phyloP scores from a whole-genome alignment of 441 rosid genomes.

The Gossypium davidsonii region DNA sequence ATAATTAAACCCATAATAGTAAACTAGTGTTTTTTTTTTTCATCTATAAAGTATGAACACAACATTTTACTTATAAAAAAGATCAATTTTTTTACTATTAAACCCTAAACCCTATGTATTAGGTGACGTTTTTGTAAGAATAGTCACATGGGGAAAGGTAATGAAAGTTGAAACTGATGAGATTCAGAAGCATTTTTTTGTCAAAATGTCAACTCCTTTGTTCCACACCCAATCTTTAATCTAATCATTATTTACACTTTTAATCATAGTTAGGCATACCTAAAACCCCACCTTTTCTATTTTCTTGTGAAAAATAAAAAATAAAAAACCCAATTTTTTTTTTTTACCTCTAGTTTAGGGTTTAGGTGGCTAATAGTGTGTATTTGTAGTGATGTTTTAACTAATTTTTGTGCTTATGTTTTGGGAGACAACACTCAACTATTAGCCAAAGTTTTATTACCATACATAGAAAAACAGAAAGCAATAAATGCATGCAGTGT shows the following conservation, averaged over 20 bases:
- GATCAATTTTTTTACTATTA: too few relatives aligned
- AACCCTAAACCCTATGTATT: not conserved
- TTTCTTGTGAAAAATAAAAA: too few relatives aligned
- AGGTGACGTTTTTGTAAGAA: not conserved
- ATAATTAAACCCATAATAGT: too few relatives aligned
- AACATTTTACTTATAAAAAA: too few relatives aligned
- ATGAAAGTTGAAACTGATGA: not conserved
- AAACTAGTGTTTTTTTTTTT: too few relatives aligned
- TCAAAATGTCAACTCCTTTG: not conserved
- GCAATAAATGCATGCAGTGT: not conserved
- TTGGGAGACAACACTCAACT: conserved; percentile 29
- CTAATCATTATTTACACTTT: not conserved
- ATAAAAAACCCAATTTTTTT: too few relatives aligned
- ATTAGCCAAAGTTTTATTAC: not conserved
- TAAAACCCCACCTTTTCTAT: not conserved
- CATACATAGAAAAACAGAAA: not conserved
- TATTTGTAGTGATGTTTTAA: conserved; percentile 2
- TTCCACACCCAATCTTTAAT: not conserved
- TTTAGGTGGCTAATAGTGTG: not conserved
- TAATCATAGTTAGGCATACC: not conserved
- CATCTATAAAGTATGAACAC: too few relatives aligned
- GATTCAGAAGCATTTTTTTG: not conserved
- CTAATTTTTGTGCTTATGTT: conserved; percentile 18
- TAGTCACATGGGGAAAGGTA: not conserved
- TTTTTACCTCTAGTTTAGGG: not conserved